Percentiles rank a stretch among this genome's conserved stretches.
These are phyloP conservation scores for Draba incana DNA, from an alignment of 345 rosid species.

Conservation along the genomic window DNA sequence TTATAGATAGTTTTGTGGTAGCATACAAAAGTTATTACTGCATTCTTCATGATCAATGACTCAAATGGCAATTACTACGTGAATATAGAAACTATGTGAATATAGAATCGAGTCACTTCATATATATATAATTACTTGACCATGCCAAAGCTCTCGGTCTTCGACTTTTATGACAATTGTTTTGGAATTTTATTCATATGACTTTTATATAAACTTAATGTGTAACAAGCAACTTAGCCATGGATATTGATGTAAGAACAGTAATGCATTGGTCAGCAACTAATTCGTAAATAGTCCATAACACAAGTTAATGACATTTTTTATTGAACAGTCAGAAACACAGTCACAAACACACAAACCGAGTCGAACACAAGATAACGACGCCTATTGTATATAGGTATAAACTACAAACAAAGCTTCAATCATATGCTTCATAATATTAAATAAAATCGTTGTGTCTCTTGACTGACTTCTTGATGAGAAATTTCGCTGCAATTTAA, in stretches of 20 bases:
- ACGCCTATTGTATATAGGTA: not conserved
- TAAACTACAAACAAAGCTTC: not conserved
- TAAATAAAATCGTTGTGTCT: slow-evolving; percentile 7
- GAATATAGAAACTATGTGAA: not conserved
- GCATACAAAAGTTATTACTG: slow-evolving; percentile 7
- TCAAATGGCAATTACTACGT: not conserved
- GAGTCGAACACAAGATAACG: slow-evolving; percentile 33
- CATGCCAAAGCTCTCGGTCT: too few species aligned
- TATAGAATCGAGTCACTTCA: too few species aligned
- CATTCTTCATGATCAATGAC: not conserved
- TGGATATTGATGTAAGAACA: slow-evolving; percentile 3
- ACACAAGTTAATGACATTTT: slow-evolving; percentile 17
- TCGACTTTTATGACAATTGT: too few species aligned
- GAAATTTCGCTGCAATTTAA: slow-evolving; percentile 33
- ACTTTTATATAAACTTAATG: too few species aligned
- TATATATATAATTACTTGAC: too few species aligned
- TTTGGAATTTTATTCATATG: too few species aligned
- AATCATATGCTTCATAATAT: not conserved
- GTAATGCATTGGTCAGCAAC: slow-evolving; percentile 12
- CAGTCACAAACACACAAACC: slow-evolving; percentile 1
- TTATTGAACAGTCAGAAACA: slow-evolving; percentile 19
- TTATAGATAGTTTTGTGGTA: not conserved
- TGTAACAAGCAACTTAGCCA: too few species aligned
- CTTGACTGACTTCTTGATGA: slow-evolving; percentile 10
- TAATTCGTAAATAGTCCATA: not conserved